A percentile compares a stretch with the other conserved stretches of the same genome.
These are phyloP conservation scores for Pythium aphanidermatum DNA, from an alignment of 352 stramenopile species.

Conservation along the genomic window DNA sequence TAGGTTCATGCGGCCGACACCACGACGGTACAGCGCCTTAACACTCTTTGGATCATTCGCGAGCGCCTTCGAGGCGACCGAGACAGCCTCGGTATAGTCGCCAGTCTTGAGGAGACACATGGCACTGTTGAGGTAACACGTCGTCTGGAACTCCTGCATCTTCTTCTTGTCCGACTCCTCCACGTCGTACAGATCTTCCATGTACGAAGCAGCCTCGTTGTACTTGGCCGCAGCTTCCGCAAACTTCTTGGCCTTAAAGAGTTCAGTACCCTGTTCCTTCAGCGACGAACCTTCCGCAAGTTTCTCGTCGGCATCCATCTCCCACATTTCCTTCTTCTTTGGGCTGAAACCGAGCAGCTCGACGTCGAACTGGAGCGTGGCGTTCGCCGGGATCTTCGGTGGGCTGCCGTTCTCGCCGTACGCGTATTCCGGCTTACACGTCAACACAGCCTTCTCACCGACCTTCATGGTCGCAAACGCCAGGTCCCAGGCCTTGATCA, in stretches of 20 bases:
- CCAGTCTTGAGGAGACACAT: conserved; percentile 94
- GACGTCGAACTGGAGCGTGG: conserved; percentile 95
- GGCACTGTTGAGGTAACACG: conserved; percentile 90
- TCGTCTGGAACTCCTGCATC: conserved; percentile 87
- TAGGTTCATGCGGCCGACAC: conserved; percentile 74
- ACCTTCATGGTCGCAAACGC: conserved; percentile 93
- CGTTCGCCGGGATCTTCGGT: conserved; percentile 93
- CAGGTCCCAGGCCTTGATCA: conserved; percentile 88
- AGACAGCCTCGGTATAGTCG: conserved; percentile 87
- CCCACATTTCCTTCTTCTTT: conserved; percentile 94
- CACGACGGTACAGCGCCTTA: conserved; percentile 84
- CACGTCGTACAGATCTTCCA: conserved; percentile 86
- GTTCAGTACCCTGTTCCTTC: conserved; percentile 88
- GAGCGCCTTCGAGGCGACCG: conserved; percentile 67
- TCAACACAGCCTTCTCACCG: conserved; percentile 93
- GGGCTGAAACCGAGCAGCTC: conserved; percentile 93
- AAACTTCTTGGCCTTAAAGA: conserved; percentile 92
- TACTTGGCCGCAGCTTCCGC: conserved; percentile 83
- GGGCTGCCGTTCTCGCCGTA: conserved; percentile 89
- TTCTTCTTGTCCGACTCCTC: conserved; percentile 76
- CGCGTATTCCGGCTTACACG: conserved; percentile 90
- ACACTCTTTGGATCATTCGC: conserved; percentile 78
- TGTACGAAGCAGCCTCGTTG: conserved; percentile 66
- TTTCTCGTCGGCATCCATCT: conserved; percentile 84
- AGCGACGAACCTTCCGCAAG: conserved; percentile 81